These are phyloP conservation scores for Aspergillus pseudoterreus DNA, from an alignment of 2,329 filamentous ascomycete genomes.

Conservation along the genomic window DNA sequence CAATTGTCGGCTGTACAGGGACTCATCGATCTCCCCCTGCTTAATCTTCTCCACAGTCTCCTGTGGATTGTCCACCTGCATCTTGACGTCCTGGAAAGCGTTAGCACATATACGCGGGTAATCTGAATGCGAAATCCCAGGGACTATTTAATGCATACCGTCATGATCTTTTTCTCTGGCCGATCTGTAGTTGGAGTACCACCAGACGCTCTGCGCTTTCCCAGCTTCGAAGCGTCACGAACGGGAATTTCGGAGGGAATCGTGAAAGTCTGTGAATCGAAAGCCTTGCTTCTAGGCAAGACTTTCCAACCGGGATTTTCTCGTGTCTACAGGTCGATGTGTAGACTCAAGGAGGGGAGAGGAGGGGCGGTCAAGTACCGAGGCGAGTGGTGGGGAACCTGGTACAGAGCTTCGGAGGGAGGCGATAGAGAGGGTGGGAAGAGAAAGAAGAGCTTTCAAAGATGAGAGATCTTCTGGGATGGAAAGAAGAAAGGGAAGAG, in stretches of 20 bases:
- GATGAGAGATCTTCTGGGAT: background rate
- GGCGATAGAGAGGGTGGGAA: background rate
- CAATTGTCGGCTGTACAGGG: slow-evolving; percentile 64
- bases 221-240: slow-evolving; percentile 46
- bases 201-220: slow-evolving; percentile 51
- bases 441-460: background rate
- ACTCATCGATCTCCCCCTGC: slow-evolving; percentile 64
- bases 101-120: slow-evolving; percentile 3
- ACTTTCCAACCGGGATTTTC: slow-evolving; percentile 32
- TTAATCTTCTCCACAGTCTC: slow-evolving; percentile 59
- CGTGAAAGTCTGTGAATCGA: slow-evolving; percentile 33
- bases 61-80: slow-evolving; percentile 60
- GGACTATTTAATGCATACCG: slow-evolving; percentile 32
- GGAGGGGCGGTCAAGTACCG: slow-evolving; percentile 18
- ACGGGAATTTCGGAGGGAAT: slow-evolving; percentile 43
- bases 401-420: background rate
- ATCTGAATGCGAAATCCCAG: background rate
- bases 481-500: slow-evolving; percentile 2
- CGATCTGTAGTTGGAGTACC: slow-evolving; percentile 41
- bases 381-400: slow-evolving; percentile 5
- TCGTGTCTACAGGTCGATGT: slow-evolving; percentile 22
- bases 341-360: slow-evolving; percentile 21
- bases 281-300: slow-evolving; percentile 42
- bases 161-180: slow-evolving; percentile 53
- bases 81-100: slow-evolving; percentile 48